Conservation (phyloP, 2,329 filamentous ascomycete genomes). For the Zarea fungicola region DNA sequence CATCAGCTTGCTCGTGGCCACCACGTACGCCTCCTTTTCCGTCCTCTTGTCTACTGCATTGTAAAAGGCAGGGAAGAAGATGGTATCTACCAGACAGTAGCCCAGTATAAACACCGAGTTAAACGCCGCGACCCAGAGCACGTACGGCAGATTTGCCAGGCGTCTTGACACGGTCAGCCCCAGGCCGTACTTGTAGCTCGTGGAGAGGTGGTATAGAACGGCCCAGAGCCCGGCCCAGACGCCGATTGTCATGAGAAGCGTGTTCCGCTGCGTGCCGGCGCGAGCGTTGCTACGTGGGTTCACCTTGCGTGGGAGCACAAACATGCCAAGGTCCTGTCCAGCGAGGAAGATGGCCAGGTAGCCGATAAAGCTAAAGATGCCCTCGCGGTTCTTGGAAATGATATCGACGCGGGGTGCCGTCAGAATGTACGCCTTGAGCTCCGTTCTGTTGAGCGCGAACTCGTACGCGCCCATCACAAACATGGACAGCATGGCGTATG, state of each 20-base stretch:
- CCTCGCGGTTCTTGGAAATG: constrained; percentile 87
- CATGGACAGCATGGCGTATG: constrained; percentile 70
- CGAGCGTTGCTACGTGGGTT: constrained; percentile 37
- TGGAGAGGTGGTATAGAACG: constrained; percentile 63
- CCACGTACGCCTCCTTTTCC: constrained; percentile 59
- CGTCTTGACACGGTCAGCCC: constrained; percentile 77
- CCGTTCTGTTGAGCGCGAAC: constrained; percentile 66
- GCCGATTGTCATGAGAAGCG: constrained; percentile 58
- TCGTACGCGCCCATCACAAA: constrained; percentile 68
- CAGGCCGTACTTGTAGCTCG: constrained; percentile 64
- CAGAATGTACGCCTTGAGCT: constrained; percentile 77
- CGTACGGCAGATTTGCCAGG: constrained; percentile 87
- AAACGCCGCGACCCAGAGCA: constrained; percentile 88
- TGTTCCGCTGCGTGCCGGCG: constrained; percentile 44
- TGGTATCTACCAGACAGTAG: constrained; percentile 71
- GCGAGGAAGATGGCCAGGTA: constrained; percentile 94
- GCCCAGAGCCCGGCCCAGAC: constrained; percentile 65
- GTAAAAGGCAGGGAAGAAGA: constrained; percentile 71
- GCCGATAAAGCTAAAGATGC: constrained; percentile 89
- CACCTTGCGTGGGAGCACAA: constrained; percentile 62
- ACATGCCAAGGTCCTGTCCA: constrained; percentile 77
- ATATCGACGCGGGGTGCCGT: constrained; percentile 73
- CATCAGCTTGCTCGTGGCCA: constrained; percentile 76
- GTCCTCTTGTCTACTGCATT: constrained; percentile 47
- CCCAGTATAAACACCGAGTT: constrained; percentile 77